These are phyloP conservation scores for Casuarina glauca DNA, from an alignment of 306 rosid genomes.

Conservation along the genomic window DNA sequence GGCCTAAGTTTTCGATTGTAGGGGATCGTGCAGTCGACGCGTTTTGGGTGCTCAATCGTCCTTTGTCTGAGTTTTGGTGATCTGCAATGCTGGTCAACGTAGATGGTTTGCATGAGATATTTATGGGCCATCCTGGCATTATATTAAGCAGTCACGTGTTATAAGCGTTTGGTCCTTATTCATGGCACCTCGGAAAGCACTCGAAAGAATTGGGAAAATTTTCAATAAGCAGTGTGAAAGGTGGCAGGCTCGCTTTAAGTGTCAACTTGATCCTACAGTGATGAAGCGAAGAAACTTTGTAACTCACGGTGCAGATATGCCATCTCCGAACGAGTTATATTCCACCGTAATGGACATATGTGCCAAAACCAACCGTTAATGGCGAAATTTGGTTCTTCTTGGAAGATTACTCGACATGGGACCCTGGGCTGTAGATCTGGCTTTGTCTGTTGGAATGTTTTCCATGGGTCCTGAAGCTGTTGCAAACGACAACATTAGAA, in stretches of 20 bases:
- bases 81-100: too few species aligned
- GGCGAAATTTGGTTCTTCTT: conserved; percentile 96
- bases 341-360: conserved; percentile 98
- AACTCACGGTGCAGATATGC: conserved; percentile 79
- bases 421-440: conserved; percentile 99
- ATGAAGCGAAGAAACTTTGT: conserved; percentile 76
- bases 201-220: conserved; percentile 82
- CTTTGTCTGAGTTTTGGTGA: too few species aligned
- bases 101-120: too few species aligned
- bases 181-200: conserved; percentile 92
- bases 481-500: conserved; percentile 94
- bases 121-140: too few species aligned
- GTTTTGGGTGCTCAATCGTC: too few species aligned
- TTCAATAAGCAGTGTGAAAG: conserved; percentile 90
- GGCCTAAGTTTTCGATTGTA: too few species aligned
- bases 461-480: conserved; percentile 91
- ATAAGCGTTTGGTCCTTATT: conserved; percentile 42
- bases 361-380: conserved; percentile 92
- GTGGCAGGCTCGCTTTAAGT: conserved; percentile 86
- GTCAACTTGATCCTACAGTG: conserved; percentile 86
- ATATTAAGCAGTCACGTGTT: too few species aligned
- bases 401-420: conserved; percentile 99
- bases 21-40: too few species aligned
- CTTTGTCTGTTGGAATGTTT: conserved; percentile 94
- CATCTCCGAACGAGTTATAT: conserved; percentile 89